A percentile compares a stretch with the other conserved stretches of the same genome.
These are phyloP conservation scores for Pestalotiopsis sp. DNA, from an alignment of 2,329 filamentous ascomycete genomes.

Conservation along the genomic window DNA sequence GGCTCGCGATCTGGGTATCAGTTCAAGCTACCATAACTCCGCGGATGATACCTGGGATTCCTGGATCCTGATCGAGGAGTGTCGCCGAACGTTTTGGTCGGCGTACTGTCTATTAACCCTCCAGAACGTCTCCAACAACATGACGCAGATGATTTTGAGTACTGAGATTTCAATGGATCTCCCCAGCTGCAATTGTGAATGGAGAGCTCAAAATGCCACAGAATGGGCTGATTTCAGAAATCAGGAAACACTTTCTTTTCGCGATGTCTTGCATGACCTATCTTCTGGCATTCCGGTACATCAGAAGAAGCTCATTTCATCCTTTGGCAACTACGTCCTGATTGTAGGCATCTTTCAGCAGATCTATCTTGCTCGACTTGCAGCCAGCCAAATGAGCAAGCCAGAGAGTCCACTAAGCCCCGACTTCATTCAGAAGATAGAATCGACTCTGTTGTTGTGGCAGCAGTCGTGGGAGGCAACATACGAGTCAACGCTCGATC, in stretches of 20 bases:
- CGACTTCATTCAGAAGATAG: slow-evolving; percentile 46
- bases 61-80: not conserved
- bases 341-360: slow-evolving; percentile 58
- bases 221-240: slow-evolving; percentile 47
- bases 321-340: slow-evolving; percentile 56
- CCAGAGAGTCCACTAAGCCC: not conserved
- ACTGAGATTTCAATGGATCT: slow-evolving; percentile 56
- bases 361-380: slow-evolving; percentile 47
- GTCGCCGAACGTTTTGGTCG: not conserved
- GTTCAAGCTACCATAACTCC: slow-evolving; percentile 4
- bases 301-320: slow-evolving; percentile 38
- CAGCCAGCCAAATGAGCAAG: not conserved
- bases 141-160: slow-evolving; percentile 59
- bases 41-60: slow-evolving; percentile 37
- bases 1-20: slow-evolving; percentile 16
- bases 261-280: slow-evolving; percentile 35
- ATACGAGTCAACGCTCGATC: slow-evolving; percentile 55
- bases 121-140: slow-evolving; percentile 23
- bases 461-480: slow-evolving; percentile 55
- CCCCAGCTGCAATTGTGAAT: slow-evolving; percentile 56
- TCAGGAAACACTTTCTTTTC: slow-evolving; percentile 26
- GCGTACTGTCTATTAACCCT: not conserved
- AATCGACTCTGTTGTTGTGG: slow-evolving; percentile 51
- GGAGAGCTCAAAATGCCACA: slow-evolving; percentile 52
- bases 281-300: slow-evolving; percentile 22